Evolutionary conservation across 768 basidiomycete species (phyloP).

Genomic region (Termitomyces heimii): DNA sequence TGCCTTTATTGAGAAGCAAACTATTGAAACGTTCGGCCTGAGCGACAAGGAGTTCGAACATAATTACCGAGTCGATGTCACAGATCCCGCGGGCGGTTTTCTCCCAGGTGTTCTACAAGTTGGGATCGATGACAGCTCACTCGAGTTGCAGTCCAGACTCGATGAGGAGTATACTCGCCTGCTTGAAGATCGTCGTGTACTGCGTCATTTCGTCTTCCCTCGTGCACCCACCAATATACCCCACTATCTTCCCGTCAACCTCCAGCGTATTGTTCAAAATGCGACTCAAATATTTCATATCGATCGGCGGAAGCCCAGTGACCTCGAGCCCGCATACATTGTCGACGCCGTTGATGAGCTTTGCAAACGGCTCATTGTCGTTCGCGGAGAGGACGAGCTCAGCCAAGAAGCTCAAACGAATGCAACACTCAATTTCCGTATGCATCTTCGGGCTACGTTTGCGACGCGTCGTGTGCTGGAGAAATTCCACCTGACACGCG

Average conservation of each 20-base stretch:
- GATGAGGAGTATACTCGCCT: constrained; percentile 66
- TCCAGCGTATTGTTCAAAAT: constrained; percentile 93
- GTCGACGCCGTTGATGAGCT: constrained; percentile 74
- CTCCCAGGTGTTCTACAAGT: constrained; percentile 75
- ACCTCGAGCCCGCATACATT: constrained; percentile 85
- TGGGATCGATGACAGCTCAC: constrained; percentile 79
- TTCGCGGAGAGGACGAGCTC: constrained; percentile 80
- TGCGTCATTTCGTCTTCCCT: constrained; percentile 85
- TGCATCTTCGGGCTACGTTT: constrained; percentile 88
- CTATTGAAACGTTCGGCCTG: constrained; percentile 82
- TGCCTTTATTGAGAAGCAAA: constrained; percentile 94
- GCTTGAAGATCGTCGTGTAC: constrained; percentile 64
- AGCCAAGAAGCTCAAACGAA: constrained; percentile 79
- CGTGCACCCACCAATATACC: constrained; percentile 61
- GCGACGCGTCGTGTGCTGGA: constrained; percentile 85
- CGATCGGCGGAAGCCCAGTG: constrained; percentile 87
- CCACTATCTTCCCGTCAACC: constrained; percentile 92
- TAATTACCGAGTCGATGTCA: constrained; percentile 93
- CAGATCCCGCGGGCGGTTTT: constrained; percentile 77
- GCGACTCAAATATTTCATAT: constrained; percentile 96
- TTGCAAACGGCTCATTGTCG: constrained; percentile 71
- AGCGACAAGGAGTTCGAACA: constrained; percentile 82
- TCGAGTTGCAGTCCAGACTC: constrained; percentile 77
- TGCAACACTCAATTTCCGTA: constrained; percentile 87
- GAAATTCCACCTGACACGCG: constrained; percentile 78